Conservation (phyloP, 768 basidiomycete species). For the Pleurotus citrinopileatus region DNA sequence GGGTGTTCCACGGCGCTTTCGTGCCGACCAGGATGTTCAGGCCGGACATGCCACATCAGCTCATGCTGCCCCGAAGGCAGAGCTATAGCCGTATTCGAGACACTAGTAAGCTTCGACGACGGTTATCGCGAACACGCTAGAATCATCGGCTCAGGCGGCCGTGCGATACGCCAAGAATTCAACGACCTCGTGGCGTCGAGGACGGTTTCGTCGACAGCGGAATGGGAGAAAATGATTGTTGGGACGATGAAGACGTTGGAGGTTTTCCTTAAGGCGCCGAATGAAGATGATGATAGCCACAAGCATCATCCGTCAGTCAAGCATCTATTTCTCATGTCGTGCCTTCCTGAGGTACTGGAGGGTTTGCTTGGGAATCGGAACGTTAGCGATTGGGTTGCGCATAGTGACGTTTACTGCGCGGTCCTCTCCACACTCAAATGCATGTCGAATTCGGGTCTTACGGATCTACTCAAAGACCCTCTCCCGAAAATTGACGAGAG, state of each 20-base stretch:
- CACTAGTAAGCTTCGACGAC: constrained; percentile 28
- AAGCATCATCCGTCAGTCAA: constrained; percentile 16
- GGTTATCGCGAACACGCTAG: constrained; percentile 23
- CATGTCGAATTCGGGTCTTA: constrained; percentile 21
- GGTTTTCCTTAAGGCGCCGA: constrained; percentile 9
- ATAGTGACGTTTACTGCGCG: constrained; percentile 28
- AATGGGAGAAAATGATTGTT: constrained; percentile 14
- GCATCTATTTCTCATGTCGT: constrained; percentile 22
- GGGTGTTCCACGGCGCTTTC: constrained; percentile 26
- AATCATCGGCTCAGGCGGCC: constrained; percentile 7
- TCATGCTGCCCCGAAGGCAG: constrained; percentile 28
- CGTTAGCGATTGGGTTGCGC: constrained; percentile 33
- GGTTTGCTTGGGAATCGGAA: constrained; percentile 28
- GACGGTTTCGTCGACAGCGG: constrained; percentile 1
- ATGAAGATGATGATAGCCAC: constrained; percentile 11
- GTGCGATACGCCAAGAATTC: constrained; percentile 10
- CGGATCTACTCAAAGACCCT: constrained; percentile 18
- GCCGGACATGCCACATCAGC: constrained; percentile 26
- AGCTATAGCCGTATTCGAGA: constrained; percentile 31
- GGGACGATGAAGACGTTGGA: constrained; percentile 12
- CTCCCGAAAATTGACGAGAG: constrained; percentile 18
- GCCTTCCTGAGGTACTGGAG: constrained; percentile 30
- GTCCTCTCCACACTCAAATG: constrained; percentile 26
- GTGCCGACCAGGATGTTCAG: constrained; percentile 23
- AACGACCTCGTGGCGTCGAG: constrained; percentile 13